Percentiles rank a stretch among this genome's conserved stretches.
Conservation (phyloP, 345 rosid genomes). For the Gynandropsis gynandra region DNA sequence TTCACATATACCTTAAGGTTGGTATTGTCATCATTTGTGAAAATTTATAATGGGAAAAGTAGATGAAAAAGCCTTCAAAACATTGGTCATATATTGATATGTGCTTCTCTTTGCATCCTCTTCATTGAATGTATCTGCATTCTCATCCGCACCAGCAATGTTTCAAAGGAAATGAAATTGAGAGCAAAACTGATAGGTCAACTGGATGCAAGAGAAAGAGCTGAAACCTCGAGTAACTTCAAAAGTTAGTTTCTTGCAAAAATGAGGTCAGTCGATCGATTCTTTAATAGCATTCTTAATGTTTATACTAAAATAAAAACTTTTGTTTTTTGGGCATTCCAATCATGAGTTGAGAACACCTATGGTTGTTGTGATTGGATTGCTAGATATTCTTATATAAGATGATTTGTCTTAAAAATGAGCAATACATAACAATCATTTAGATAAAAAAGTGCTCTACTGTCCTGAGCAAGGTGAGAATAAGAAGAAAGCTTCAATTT, state of each 20-base stretch:
- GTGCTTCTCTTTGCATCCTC: constrained; percentile 80
- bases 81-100: constrained; percentile 71
- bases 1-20: too few species aligned
- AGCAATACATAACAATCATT: constrained; percentile 81
- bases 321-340: constrained; percentile 26
- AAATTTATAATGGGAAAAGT: too few species aligned
- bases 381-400: constrained; percentile 87
- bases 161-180: constrained; percentile 96
- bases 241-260: constrained; percentile 98
- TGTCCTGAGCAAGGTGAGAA: constrained; percentile 87
- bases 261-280: constrained; percentile 59
- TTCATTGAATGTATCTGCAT: constrained; percentile 86
- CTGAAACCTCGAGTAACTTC: constrained; percentile 98
- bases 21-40: too few species aligned
- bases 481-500: not conserved
- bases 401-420: constrained; percentile 83
- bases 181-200: constrained; percentile 96
- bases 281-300: constrained; percentile 9
- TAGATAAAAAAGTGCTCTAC: constrained; percentile 93
- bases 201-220: constrained; percentile 93
- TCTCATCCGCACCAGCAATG: constrained; percentile 84
- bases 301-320: constrained; percentile 15
- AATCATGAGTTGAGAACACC: constrained; percentile 98
- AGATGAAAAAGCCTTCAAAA: too few species aligned
- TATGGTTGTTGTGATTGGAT: constrained; percentile 98